phyloP scores from a whole-genome alignment of 805 yeast genomes.

The Saturnispora quitensis region DNA sequence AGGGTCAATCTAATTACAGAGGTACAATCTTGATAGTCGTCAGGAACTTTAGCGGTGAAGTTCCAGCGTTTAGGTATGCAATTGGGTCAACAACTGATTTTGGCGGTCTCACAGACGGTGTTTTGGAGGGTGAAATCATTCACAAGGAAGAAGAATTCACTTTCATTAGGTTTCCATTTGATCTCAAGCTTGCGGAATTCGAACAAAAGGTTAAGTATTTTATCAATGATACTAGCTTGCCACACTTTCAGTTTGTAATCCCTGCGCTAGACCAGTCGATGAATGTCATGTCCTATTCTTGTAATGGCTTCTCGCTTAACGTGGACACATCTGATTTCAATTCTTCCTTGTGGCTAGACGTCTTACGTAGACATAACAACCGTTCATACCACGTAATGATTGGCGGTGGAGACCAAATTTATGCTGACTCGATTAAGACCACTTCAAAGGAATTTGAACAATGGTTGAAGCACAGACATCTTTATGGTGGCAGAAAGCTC shows the following conservation, averaged over 20 bases:
- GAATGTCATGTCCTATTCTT: conserved; percentile 77
- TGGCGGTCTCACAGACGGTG: conserved; percentile 1
- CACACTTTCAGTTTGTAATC: conserved; percentile 53
- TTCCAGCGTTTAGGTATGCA: conserved; percentile 20
- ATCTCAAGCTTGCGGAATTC: conserved; percentile 34
- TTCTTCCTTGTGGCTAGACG: conserved; percentile 83
- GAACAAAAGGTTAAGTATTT: conserved; percentile 61
- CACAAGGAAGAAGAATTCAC: conserved; percentile 35
- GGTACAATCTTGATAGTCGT: conserved; percentile 63
- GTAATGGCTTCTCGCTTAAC: conserved; percentile 80
- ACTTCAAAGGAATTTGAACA: conserved; percentile 43
- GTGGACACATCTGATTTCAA: conserved; percentile 59
- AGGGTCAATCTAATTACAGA: conserved; percentile 42
- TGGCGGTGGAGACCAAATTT: conserved; percentile 96
- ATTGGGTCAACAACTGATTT: conserved; percentile 27
- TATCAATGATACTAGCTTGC: conserved; percentile 36
- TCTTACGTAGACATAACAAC: conserved; percentile 52
- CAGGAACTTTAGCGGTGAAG: conserved; percentile 27
- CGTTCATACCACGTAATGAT: conserved; percentile 78
- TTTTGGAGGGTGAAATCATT: conserved; percentile 31
- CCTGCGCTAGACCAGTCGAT: conserved; percentile 60
- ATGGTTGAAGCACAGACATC: conserved; percentile 54
- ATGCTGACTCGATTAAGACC: conserved; percentile 71
- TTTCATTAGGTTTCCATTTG: conserved; percentile 61
- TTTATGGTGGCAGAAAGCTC: conserved; percentile 32